Evolutionary conservation across 2,329 filamentous ascomycete species (phyloP).

Genomic region (Trichophaea hybrida): DNA sequence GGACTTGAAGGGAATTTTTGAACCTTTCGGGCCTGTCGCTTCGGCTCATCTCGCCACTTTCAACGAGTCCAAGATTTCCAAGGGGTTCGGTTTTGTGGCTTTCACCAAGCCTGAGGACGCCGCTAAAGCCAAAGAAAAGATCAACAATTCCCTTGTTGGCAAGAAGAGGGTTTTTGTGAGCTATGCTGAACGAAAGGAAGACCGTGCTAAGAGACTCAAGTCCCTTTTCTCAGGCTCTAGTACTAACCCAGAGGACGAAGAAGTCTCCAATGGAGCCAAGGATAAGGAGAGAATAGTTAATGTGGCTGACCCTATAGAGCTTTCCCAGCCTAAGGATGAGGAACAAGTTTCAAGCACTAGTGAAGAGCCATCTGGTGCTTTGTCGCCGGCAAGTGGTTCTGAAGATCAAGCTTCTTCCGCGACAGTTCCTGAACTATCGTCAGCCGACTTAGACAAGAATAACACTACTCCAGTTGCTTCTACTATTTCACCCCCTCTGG

Average conservation of each 20-base stretch:
- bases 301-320: not conserved
- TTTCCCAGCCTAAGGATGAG: not conserved
- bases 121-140: conserved; percentile 67
- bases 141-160: conserved; percentile 52
- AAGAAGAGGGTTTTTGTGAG: conserved; percentile 26
- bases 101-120: conserved; percentile 84
- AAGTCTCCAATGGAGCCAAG: not conserved
- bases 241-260: conserved; percentile 1
- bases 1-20: conserved; percentile 70
- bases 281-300: not conserved
- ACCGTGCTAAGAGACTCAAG: conserved; percentile 24
- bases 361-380: not conserved
- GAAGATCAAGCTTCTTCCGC: too few species aligned
- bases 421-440: too few species aligned
- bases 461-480: too few species aligned
- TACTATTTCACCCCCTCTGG: too few species aligned
- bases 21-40: conserved; percentile 82
- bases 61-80: conserved; percentile 69
- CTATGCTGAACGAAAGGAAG: conserved; percentile 26
- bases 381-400: too few species aligned
- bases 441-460: too few species aligned
- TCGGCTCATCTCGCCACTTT: conserved; percentile 88
- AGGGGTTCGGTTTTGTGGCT: conserved; percentile 92
- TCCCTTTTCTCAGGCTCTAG: conserved; percentile 13
- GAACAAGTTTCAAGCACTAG: not conserved